Conservation (phyloP, 1,284 basidiomycete species). For the Microbotryomycetes sp. region DNA sequence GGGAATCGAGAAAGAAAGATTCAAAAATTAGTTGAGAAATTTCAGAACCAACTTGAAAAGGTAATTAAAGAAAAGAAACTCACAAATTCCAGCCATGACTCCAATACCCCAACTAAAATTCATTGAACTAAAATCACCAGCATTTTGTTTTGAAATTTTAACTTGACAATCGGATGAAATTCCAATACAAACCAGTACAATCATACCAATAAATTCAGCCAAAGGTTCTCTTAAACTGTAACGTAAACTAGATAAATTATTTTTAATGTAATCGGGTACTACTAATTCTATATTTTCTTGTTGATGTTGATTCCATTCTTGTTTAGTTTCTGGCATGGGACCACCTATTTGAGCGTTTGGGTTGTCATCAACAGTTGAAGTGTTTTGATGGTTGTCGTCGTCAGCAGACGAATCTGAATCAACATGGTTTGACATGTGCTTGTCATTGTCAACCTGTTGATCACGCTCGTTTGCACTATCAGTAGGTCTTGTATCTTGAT, state of each 20-base stretch:
- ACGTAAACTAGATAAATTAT: constrained; percentile 24
- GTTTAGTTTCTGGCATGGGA: constrained; percentile 10
- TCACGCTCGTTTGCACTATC: neutral
- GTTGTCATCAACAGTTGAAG: too few relatives aligned
- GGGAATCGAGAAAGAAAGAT: constrained; percentile 12
- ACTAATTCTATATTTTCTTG: too few relatives aligned
- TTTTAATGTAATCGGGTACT: constrained; percentile 13
- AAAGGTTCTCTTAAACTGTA: constrained; percentile 32
- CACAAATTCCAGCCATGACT: constrained; percentile 21
- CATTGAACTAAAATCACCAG: constrained; percentile 7
- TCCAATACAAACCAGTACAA: constrained; percentile 29
- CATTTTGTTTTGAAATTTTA: constrained; percentile 14
- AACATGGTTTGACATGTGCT: too few relatives aligned
- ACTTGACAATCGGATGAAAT: constrained; percentile 28
- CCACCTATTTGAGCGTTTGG: constrained; percentile 14
- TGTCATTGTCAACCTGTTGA: neutral
- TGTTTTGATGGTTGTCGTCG: too few relatives aligned
- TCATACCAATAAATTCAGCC: constrained; percentile 34
- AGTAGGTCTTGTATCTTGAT: neutral
- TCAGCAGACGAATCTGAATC: too few relatives aligned
- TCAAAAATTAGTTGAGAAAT: constrained; percentile 12
- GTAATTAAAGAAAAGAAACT: neutral
- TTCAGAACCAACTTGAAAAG: neutral
- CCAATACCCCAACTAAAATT: constrained; percentile 25
- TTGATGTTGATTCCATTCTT: constrained; percentile 17